Conservation (phyloP, 2,329 filamentous ascomycete genomes). For the Neospermospora avenae region DNA sequence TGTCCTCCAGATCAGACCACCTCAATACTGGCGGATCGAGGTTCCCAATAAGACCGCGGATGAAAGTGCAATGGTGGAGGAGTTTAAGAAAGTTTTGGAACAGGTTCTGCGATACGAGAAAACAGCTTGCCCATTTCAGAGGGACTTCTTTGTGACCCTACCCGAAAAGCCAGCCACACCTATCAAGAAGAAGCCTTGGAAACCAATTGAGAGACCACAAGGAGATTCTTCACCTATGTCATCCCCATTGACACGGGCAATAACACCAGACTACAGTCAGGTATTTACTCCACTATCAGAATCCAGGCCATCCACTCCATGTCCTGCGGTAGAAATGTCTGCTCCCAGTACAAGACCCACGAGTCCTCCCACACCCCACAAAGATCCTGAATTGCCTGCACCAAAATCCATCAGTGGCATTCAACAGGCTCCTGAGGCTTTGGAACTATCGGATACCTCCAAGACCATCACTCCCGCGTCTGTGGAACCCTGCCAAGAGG, state of each 20-base stretch:
- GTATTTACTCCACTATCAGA: neutral
- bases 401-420: neutral
- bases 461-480: neutral
- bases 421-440: neutral
- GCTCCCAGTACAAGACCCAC: neutral
- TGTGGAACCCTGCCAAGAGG: neutral
- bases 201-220: constrained; percentile 42
- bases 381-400: neutral
- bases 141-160: constrained; percentile 70
- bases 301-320: constrained; percentile 2
- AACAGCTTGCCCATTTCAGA: constrained; percentile 80
- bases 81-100: constrained; percentile 66
- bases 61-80: constrained; percentile 60
- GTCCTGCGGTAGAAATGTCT: neutral
- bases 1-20: constrained; percentile 77
- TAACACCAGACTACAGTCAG: neutral
- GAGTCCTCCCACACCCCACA: neutral
- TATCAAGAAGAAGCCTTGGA: constrained; percentile 66
- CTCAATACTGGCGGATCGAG: constrained; percentile 89
- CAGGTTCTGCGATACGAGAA: constrained; percentile 82
- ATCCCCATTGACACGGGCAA: neutral
- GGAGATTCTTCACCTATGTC: constrained; percentile 12
- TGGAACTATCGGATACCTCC: neutral
- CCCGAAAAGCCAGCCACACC: constrained; percentile 66
- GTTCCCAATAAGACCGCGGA: constrained; percentile 64